Percentiles rank a stretch among this genome's conserved stretches.
These are phyloP conservation scores for Carpinus viminea DNA, from an alignment of 306 rosid species.

Conservation along the genomic window DNA sequence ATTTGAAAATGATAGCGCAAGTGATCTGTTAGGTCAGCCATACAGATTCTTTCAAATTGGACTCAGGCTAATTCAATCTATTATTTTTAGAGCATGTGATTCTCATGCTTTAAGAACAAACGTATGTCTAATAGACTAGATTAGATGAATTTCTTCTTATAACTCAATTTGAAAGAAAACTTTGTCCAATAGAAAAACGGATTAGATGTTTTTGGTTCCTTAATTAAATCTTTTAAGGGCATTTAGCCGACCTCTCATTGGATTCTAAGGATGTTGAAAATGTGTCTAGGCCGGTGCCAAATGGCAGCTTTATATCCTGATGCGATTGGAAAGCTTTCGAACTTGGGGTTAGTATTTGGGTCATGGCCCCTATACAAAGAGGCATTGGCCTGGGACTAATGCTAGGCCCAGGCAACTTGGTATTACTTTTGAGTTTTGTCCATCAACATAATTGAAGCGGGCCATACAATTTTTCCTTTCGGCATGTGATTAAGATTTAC, in stretches of 20 bases:
- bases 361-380: conserved; percentile 31
- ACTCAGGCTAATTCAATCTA: no score
- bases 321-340: conserved; percentile 19
- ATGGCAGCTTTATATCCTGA: conserved; percentile 16
- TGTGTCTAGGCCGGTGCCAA: conserved; percentile 42
- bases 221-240: not conserved
- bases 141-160: no score
- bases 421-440: conserved; percentile 10
- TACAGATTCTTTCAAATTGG: no score
- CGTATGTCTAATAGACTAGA: no score
- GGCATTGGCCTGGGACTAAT: conserved; percentile 23
- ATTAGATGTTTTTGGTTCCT: not conserved
- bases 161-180: no score
- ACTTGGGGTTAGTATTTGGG: conserved; percentile 25
- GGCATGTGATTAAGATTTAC: conserved; percentile 40
- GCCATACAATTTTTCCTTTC: conserved; percentile 39
- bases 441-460: conserved; percentile 12
- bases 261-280: not conserved
- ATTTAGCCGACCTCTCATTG: not conserved
- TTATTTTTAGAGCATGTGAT: no score
- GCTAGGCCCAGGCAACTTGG: conserved; percentile 24
- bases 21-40: not conserved
- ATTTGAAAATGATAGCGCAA: not conserved
- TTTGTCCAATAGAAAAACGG: no score
- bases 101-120: no score